Percentiles rank a stretch among this genome's conserved stretches.
These are phyloP conservation scores for Talaromyces proteolyticus DNA, from an alignment of 495 filamentous ascomycete genomes.

Conservation along the genomic window DNA sequence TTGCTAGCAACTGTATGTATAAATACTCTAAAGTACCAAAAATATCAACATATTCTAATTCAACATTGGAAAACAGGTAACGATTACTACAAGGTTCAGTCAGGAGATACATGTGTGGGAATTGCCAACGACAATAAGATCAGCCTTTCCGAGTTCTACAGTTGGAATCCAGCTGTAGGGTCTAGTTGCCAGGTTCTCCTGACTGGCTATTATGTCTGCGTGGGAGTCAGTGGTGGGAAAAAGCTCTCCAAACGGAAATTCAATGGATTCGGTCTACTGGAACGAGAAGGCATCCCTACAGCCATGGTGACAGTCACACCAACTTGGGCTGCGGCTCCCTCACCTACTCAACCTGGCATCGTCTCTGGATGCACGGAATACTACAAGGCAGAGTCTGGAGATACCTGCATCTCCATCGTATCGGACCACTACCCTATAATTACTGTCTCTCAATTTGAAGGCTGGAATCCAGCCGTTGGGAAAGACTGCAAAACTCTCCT, in stretches of 20 bases:
- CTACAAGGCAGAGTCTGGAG: slow-evolving; percentile 14
- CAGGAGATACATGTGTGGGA: slow-evolving; percentile 13
- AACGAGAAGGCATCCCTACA: slow-evolving; percentile 6
- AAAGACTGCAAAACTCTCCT: slow-evolving; percentile 7
- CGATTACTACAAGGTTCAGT: slow-evolving; percentile 16
- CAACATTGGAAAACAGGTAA: slow-evolving; percentile 9
- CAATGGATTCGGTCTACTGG: neutral
- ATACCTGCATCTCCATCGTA: slow-evolving; percentile 16
- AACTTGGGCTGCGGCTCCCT: slow-evolving; percentile 5
- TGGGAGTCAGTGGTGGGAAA: neutral
- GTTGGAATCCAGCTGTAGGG: slow-evolving; percentile 18
- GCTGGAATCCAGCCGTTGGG: slow-evolving; percentile 15
- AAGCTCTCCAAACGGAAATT: neutral
- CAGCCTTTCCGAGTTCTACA: slow-evolving; percentile 11
- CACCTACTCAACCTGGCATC: slow-evolving; percentile 17
- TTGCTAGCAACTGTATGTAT: slow-evolving; percentile 7
- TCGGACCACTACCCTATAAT: slow-evolving; percentile 5
- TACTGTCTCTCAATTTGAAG: slow-evolving; percentile 8
- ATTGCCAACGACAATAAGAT: slow-evolving; percentile 9
- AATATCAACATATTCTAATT: neutral
- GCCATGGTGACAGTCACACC: neutral
- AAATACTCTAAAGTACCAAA: neutral
- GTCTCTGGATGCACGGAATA: slow-evolving; percentile 11
- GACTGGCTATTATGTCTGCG: slow-evolving; percentile 11
- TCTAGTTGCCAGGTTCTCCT: slow-evolving; percentile 11